These are phyloP conservation scores for Barnettozyma sp. DNA, from an alignment of 805 yeast genomes.

Conservation along the genomic window DNA sequence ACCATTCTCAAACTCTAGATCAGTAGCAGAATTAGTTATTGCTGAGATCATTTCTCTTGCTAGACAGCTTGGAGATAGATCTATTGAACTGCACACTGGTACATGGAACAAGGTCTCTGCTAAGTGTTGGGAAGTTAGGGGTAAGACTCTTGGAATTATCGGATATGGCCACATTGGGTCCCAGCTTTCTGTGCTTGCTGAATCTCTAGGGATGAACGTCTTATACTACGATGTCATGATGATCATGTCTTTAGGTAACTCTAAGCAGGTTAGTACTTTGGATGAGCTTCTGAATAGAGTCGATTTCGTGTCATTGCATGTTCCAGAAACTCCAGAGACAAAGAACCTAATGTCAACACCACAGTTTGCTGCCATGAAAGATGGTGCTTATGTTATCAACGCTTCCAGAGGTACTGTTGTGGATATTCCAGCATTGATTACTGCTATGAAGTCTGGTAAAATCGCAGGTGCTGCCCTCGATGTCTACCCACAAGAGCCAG, in stretches of 20 bases:
- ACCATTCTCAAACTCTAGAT: conserved; percentile 96
- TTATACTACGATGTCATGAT: conserved; percentile 85
- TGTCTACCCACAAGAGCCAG: conserved; percentile 96
- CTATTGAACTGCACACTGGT: conserved; percentile 91
- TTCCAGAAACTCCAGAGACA: conserved; percentile 92
- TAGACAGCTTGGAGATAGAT: conserved; percentile 95
- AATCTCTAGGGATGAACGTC: conserved; percentile 96
- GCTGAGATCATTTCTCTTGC: conserved; percentile 92
- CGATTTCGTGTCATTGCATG: conserved; percentile 90
- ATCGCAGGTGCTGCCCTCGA: conserved; percentile 96
- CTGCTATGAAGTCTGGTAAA: conserved; percentile 88
- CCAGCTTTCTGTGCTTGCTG: conserved; percentile 93
- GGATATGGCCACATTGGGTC: conserved; percentile 99
- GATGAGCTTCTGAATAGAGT: conserved; percentile 74
- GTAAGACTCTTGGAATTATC: conserved; percentile 92
- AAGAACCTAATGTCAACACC: conserved; percentile 82
- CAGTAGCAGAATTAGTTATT: conserved; percentile 95
- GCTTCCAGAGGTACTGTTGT: conserved; percentile 98
- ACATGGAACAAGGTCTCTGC: conserved; percentile 95
- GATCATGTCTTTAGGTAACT: conserved; percentile 96
- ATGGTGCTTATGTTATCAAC: conserved; percentile 89
- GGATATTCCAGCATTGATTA: conserved; percentile 88
- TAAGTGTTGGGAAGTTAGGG: conserved; percentile 98
- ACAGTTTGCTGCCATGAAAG: conserved; percentile 93
- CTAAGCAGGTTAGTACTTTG: conserved; percentile 82